Conservation (phyloP, 768 basidiomycete genomes). For the Tylopilus balloui region DNA sequence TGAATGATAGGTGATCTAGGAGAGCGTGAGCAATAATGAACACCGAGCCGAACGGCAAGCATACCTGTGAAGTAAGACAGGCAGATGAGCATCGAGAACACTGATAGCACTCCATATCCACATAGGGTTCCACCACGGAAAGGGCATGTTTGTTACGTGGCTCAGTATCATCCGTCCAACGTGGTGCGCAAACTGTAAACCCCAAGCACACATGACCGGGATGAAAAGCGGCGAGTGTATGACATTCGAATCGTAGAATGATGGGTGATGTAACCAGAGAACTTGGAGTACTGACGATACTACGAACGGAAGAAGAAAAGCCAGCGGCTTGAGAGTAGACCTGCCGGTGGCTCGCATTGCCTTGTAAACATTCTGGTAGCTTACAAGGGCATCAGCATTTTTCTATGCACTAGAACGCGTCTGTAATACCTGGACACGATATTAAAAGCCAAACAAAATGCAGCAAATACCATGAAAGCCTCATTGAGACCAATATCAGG, state of each 20-base stretch:
- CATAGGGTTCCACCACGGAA: conserved; percentile 85
- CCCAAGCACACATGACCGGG: conserved; percentile 91
- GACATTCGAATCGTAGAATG: conserved; percentile 57
- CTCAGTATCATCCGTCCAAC: conserved; percentile 92
- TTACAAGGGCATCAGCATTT: conserved; percentile 25
- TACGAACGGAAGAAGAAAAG: conserved; percentile 77
- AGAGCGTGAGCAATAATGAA: background rate
- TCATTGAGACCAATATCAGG: conserved; percentile 80
- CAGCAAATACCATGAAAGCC: conserved; percentile 80
- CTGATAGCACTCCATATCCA: conserved; percentile 80
- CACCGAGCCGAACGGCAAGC: conserved; percentile 21
- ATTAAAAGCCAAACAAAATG: conserved; percentile 69
- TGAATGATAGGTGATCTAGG: conserved; percentile 73
- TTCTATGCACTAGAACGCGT: background rate
- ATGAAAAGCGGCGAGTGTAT: conserved; percentile 74
- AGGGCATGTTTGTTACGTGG: conserved; percentile 78
- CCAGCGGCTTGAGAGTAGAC: conserved; percentile 51
- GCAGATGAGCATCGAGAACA: conserved; percentile 79
- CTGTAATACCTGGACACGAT: conserved; percentile 60
- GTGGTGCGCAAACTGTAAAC: conserved; percentile 84
- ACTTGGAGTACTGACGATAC: conserved; percentile 67
- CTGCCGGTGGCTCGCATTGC: conserved; percentile 42
- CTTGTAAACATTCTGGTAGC: conserved; percentile 79
- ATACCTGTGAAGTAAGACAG: conserved; percentile 61
- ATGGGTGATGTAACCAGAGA: conserved; percentile 75